phyloP scores from a whole-genome alignment of 371 early-diverging fungal genomes.

The Rhizopus sp. region DNA sequence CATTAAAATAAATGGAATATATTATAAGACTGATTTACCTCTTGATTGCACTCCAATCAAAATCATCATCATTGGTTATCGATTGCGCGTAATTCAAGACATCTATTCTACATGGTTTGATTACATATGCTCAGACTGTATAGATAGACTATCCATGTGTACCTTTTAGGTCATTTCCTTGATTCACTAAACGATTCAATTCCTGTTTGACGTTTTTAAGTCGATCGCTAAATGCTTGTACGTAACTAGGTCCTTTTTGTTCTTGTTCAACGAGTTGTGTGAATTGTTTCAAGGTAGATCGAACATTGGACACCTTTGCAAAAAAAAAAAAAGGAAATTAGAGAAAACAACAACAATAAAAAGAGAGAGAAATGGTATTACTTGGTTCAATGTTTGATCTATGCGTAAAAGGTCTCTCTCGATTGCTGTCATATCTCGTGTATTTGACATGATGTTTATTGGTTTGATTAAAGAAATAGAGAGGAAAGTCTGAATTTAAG shows the following conservation, averaged over 20 bases:
- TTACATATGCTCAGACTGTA: not conserved
- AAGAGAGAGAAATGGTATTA: conserved; percentile 5
- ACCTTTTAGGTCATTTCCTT: conserved; percentile 42
- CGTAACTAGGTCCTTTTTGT: conserved; percentile 32
- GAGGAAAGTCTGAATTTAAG: too few species aligned
- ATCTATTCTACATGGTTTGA: conserved; percentile 7
- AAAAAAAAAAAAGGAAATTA: conserved; percentile 27
- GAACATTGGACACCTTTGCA: conserved; percentile 38
- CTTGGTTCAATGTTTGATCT: conserved; percentile 20
- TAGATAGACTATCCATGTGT: not conserved
- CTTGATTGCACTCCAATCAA: conserved; percentile 26
- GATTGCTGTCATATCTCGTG: conserved; percentile 13
- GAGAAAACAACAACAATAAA: not conserved
- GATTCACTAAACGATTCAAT: conserved; percentile 23
- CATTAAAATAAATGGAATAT: not conserved
- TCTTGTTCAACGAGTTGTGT: conserved; percentile 35
- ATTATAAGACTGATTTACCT: conserved; percentile 15
- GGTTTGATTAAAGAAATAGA: too few species aligned
- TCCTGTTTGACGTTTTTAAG: conserved; percentile 29
- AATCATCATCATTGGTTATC: conserved; percentile 19
- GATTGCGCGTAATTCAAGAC: conserved; percentile 31
- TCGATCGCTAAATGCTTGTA: conserved; percentile 31
- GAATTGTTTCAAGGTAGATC: conserved; percentile 34
- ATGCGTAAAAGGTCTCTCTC: conserved; percentile 25
- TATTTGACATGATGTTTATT: not conserved